Percentiles rank a stretch among this genome's conserved stretches.
phyloP scores from a whole-genome alignment of 2,329 filamentous ascomycete species.

The Diaporthe velutina region DNA sequence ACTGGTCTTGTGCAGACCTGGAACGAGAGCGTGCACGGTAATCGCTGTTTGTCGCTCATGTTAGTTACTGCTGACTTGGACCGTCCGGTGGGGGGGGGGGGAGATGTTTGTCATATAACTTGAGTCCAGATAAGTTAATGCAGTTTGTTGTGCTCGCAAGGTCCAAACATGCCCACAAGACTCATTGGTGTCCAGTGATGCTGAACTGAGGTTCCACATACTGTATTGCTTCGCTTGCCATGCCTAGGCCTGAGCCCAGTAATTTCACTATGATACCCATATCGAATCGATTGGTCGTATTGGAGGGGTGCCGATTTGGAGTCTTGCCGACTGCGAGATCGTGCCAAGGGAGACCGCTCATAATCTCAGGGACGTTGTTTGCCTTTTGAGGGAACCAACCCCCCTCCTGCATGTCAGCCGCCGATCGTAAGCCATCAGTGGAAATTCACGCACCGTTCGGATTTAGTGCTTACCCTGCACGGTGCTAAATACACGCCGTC shows the following conservation, averaged over 20 bases:
- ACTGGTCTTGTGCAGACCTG: slow-evolving; percentile 24
- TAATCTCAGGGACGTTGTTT: background rate
- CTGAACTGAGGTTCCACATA: background rate
- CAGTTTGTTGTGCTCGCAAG: background rate
- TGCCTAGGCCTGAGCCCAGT: slow-evolving; percentile 40
- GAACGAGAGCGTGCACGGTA: slow-evolving; percentile 39
- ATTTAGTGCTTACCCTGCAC: background rate
- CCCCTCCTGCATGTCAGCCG: background rate
- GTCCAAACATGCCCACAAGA: background rate
- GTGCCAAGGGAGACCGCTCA: background rate
- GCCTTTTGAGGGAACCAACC: background rate
- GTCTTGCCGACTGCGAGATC: background rate
- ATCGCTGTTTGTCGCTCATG: background rate
- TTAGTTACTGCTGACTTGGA: background rate
- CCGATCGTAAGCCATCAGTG: background rate
- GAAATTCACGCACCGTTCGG: background rate
- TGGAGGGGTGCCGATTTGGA: background rate
- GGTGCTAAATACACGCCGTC: background rate
- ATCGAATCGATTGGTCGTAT: background rate
- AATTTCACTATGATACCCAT: slow-evolving; percentile 35
- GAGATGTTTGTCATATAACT: too few relatives aligned
- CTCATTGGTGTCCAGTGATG: background rate
- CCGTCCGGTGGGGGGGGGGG: too few relatives aligned
- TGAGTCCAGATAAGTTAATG: too few relatives aligned
- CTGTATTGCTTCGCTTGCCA: slow-evolving; percentile 44